Conservation (phyloP, 331 rosid genomes). For the Malus hybrid region DNA sequence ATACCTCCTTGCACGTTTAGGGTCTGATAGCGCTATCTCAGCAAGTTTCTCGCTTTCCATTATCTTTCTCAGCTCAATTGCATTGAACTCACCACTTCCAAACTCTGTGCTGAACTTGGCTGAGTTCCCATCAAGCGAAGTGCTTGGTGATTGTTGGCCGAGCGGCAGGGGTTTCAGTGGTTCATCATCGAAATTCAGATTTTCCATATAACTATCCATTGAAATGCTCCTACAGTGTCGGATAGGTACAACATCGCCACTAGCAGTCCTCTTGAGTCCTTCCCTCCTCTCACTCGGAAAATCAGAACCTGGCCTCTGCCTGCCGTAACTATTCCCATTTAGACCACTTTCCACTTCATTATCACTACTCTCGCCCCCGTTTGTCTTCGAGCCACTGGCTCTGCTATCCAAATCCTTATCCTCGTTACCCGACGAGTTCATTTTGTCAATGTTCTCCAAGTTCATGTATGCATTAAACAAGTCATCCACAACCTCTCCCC, state of each 20-base stretch:
- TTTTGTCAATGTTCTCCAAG: slow-evolving; percentile 49
- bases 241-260: slow-evolving; percentile 35
- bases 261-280: slow-evolving; percentile 62
- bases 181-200: slow-evolving; percentile 48
- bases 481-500: slow-evolving; percentile 49
- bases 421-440: slow-evolving; percentile 53
- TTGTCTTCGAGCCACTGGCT: slow-evolving; percentile 57
- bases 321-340: slow-evolving; percentile 23
- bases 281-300: slow-evolving; percentile 47
- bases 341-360: slow-evolving; percentile 72
- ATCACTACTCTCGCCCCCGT: slow-evolving; percentile 73
- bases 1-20: slow-evolving; percentile 85
- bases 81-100: slow-evolving; percentile 58
- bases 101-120: slow-evolving; percentile 39
- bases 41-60: slow-evolving; percentile 69
- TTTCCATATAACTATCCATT: slow-evolving; percentile 70
- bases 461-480: slow-evolving; percentile 64
- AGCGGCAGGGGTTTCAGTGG: slow-evolving; percentile 37
- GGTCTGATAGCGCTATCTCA: slow-evolving; percentile 71
- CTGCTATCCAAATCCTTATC: slow-evolving; percentile 54
- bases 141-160: slow-evolving; percentile 48
- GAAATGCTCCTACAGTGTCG: slow-evolving; percentile 73
- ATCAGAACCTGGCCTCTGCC: slow-evolving; percentile 37
- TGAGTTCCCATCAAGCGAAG: slow-evolving; percentile 39
- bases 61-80: slow-evolving; percentile 63